Evolutionary conservation across 139 green algal species (phyloP).

Genomic region (Micractinium conductrix): DNA sequence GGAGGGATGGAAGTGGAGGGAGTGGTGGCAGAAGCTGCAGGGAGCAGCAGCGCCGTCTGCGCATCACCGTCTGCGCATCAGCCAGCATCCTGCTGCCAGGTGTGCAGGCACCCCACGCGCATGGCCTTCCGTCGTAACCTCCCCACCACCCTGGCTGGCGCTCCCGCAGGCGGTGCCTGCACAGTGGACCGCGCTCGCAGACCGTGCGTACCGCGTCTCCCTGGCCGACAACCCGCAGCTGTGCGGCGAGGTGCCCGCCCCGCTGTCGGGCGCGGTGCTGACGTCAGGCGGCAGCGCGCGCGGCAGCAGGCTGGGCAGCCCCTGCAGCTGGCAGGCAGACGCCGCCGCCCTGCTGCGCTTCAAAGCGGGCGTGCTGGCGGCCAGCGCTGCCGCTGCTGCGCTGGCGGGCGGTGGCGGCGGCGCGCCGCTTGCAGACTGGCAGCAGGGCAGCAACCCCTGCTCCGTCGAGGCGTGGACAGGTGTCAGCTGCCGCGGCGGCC

Average conservation of each 20-base stretch:
- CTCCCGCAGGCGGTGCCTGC: slow-evolving; percentile 12
- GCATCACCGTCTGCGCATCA: no score
- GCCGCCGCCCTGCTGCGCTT: slow-evolving; percentile 8
- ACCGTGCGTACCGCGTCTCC: slow-evolving; percentile 6
- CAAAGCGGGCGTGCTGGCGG: slow-evolving; percentile 36
- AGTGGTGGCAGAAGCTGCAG: no score
- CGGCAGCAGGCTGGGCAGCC: background rate
- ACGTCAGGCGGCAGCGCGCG: background rate
- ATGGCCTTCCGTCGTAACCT: no score
- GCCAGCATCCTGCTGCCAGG: no score
- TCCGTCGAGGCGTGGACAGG: slow-evolving; percentile 44
- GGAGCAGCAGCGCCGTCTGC: no score
- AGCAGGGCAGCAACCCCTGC: slow-evolving; percentile 53
- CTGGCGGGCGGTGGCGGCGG: slow-evolving; percentile 46
- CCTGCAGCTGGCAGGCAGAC: slow-evolving; percentile 11
- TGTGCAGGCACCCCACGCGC: no score
- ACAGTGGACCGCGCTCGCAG: background rate
- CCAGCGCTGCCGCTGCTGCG: background rate
- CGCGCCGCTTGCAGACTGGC: slow-evolving; percentile 34
- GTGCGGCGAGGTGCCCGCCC: slow-evolving; percentile 6
- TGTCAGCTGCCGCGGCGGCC: slow-evolving; percentile 4
- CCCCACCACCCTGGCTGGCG: no score
- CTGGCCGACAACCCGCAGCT: slow-evolving; percentile 11
- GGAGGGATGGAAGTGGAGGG: background rate
- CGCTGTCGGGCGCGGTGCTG: background rate